Evolutionary conservation across 345 rosid species (phyloP).

Genomic region (Pistacia vera): DNA sequence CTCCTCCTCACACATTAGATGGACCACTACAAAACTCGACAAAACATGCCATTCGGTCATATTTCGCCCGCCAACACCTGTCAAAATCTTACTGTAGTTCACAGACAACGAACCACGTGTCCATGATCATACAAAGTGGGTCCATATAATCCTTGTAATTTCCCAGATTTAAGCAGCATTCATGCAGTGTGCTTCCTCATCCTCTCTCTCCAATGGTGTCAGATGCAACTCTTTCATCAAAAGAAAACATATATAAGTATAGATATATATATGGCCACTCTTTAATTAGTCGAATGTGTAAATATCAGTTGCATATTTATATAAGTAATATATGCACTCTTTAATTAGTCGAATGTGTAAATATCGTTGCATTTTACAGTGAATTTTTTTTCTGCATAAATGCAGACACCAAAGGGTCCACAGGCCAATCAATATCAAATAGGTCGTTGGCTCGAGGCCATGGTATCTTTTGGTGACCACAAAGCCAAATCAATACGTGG

Average conservation of each 20-base stretch:
- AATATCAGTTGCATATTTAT: no score
- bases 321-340: no score
- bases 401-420: not conserved
- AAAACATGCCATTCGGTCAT: not conserved
- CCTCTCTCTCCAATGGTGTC: not conserved
- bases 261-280: no score
- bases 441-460: not conserved
- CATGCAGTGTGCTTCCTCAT: not conserved
- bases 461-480: not conserved
- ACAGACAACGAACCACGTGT: slow-evolving; percentile 20
- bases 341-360: no score
- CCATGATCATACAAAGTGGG: not conserved
- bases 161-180: not conserved
- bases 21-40: slow-evolving; percentile 5
- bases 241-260: no score
- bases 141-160: slow-evolving; percentile 1
- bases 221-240: not conserved
- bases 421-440: not conserved
- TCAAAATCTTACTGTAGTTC: slow-evolving; percentile 19
- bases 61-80: slow-evolving; percentile 20
- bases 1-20: not conserved
- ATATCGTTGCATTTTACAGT: no score
- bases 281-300: no score
- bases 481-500: not conserved
- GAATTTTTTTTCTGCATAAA: not conserved